Base-by-base conservation (phyloP, 305 asterid species). In the Fraxinus sp. region DNA sequence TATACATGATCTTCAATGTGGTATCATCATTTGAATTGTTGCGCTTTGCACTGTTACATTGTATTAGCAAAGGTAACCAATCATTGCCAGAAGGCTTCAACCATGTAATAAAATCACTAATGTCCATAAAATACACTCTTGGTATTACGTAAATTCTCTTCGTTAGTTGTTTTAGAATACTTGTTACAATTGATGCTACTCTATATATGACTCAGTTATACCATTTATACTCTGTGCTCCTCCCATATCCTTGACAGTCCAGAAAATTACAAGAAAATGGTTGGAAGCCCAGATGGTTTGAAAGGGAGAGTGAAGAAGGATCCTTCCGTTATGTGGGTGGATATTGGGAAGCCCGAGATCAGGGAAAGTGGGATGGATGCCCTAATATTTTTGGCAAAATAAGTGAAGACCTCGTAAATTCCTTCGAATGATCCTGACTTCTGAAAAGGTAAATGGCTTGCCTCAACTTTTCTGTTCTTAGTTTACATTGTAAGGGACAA, bases 191-290 rank as follows among this genome's bases (percentile, higher is more conserved):
- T 24, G 41, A 52, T 20, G 55, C 36, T 20, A 8, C 33, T 24
- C 36, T 77, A 30, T 49, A 66, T 79, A 35, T 46, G 77, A 22
- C 75, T 32, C 68, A 32, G 43, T 43, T 80, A 9, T 62, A 39
- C 46, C 49, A 20, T 43, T 82, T 16, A n/a, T 39, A 16, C 9
- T 32, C 46, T 30, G 2, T 16, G 77, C 11, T 71, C 11, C 6
- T 71, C 39, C 16, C 11, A 9, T 74, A 33, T 86, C 39, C 37
- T 37, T 41, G 59, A 81, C 93, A 95, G 99, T 93, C 99, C 1
- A 93, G 97, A 85, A 93, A 96, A 88, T 77, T 94, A 85, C 99
- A 96, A 93, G 98, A 94, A 89, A 87, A 90, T 78, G 99, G 99
- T 30, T 96, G 99, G 98, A 92, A 86, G 77, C 97, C 99, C 0